phyloP scores from a whole-genome alignment of 139 green algal genomes.

The Coccomyxa sp. region DNA sequence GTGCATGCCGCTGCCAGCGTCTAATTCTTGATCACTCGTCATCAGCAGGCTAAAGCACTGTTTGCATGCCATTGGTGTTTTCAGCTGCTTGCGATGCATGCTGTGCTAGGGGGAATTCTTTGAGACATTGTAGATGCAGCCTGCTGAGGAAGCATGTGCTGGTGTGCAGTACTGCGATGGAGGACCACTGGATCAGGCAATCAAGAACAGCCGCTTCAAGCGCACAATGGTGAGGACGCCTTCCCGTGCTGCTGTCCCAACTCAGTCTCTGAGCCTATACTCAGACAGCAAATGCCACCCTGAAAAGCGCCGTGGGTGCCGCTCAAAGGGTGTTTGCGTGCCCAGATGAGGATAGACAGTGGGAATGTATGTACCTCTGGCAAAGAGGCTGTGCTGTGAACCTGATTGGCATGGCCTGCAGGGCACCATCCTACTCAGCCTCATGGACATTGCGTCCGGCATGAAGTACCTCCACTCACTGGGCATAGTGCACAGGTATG shows the following conservation, averaged over 20 bases:
- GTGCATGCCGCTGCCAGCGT: background rate
- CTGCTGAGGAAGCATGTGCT: background rate
- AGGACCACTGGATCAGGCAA: conserved; percentile 18
- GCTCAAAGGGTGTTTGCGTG: background rate
- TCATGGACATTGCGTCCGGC: conserved; percentile 42
- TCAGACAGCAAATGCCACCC: background rate
- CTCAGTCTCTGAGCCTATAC: background rate
- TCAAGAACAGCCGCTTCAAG: conserved; percentile 9
- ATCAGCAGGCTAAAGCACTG: background rate
- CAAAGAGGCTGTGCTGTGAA: too few relatives aligned
- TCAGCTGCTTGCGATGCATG: background rate
- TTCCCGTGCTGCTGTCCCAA: background rate
- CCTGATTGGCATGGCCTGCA: too few relatives aligned
- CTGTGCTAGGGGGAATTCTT: background rate
- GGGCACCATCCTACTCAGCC: conserved; percentile 15
- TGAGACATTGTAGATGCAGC: background rate
- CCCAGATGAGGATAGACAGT: too few relatives aligned
- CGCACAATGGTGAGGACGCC: conserved; percentile 18
- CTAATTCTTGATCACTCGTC: background rate
- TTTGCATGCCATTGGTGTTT: background rate
- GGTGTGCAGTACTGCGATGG: background rate
- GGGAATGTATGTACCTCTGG: too few relatives aligned
- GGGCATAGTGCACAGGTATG: conserved; percentile 44
- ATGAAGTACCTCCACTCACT: conserved; percentile 49
- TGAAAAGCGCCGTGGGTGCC: background rate